Base-by-base conservation (phyloP, 2,329 filamentous ascomycete species). In the Penicillium sp. region DNA sequence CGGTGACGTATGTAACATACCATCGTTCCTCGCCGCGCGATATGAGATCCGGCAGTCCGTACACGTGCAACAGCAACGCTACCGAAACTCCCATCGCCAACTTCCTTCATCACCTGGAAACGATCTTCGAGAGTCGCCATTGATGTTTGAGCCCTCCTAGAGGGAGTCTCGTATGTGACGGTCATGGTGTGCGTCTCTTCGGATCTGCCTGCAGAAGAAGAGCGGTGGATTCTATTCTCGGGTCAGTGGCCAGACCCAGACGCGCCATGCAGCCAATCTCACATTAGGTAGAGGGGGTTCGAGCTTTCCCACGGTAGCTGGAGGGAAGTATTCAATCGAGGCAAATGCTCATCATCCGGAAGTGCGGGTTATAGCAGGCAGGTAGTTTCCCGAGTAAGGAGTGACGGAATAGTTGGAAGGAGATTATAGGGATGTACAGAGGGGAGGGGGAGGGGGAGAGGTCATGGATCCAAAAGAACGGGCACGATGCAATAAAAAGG, bases 41-140 rank as follows among this genome's bases (percentile, higher is more conserved):
- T 84, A 70, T 85, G 89, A 63, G 92, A 87, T 68, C 94, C 94
- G 57, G 92, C 92, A 62, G 88, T 91, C 67, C 94, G 86, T 60
- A 96, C 92, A 72, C 94, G 85, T 63, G 92, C 94, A 57, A 99
- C 81, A 53, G 89, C 88, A 58, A 99, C 94, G 69, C 91, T 97
- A 53, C 94, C 94, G 71, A 99, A 99, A 77, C 94, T 97, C 62
- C 94, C 94, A 84, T 99, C 94, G 44, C 94, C 94, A 70, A 99
- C 95, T 68, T 99, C 94, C 76, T 97, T 99, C 69, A 99, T 78
- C 49, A 99, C 86, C 74, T 99, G 92, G 70, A 96, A 99, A 63
- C 92, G 86, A 70, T 99, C 94, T 71, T 96, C 92, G 48, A 99
- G 84, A 54, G 79, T 74, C 20, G 72, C 75, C 69, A 75, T 80